Evolutionary conservation across 768 basidiomycete species (phyloP).

Genomic region (Boletus fagicola): DNA sequence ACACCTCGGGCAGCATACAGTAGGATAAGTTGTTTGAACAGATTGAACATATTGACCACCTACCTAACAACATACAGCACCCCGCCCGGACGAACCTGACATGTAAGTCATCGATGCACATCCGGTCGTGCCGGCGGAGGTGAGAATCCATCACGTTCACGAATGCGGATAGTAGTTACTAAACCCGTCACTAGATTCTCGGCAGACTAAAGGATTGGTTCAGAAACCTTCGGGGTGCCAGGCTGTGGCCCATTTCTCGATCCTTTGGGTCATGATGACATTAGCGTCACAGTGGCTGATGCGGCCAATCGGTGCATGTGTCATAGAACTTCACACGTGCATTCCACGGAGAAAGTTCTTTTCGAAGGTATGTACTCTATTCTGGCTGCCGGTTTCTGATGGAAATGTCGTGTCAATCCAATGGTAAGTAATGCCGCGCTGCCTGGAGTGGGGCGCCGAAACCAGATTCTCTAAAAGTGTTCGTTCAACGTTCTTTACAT

Average conservation of each 20-base stretch:
- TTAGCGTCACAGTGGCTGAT: neutral
- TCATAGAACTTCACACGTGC: neutral
- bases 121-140: no score
- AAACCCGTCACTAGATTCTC: neutral
- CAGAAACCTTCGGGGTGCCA: neutral
- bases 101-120: no score
- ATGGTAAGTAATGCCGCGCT: neutral
- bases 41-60: no score
- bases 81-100: no score
- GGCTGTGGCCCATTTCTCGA: neutral
- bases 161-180: neutral
- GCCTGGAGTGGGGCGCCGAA: neutral
- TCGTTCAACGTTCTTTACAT: neutral
- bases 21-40: no score
- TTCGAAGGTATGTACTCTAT: conserved; percentile 5
- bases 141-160: neutral
- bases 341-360: conserved; percentile 17
- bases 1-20: no score
- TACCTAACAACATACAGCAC: no score
- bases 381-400: conserved; percentile 15
- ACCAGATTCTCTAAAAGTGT: neutral
- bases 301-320: neutral
- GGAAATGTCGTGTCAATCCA: conserved; percentile 5
- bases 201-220: neutral
- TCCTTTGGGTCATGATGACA: neutral